Base-by-base conservation (phyloP, 345 rosid genomes). In the Populus nigra region DNA sequence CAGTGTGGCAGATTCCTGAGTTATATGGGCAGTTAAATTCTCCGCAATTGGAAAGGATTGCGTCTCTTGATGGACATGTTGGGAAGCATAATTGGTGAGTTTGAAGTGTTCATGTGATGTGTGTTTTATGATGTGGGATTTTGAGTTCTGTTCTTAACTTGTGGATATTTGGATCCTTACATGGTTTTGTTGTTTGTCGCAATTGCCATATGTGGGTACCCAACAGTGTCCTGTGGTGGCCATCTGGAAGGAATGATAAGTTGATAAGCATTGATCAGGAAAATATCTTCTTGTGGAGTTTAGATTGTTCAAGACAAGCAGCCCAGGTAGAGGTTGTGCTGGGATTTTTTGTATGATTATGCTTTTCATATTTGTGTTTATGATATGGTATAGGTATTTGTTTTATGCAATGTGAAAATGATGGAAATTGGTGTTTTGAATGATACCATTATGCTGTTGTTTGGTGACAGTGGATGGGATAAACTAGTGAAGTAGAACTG, bases 1-100 rank as follows among this genome's bases (percentile, higher is more conserved):
- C 97, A 15, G 87, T 92, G 65, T 96, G 98, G 98, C 96, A 87
- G 85, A 93, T 96, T 63, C 99, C 96, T n/a, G 99, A 96, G 91
- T 77, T 96, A 65, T 91, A 93, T 74, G 97, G 98, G 68, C 98
- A 92, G 73, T 61, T 88, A 55, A 93, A 82, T 87, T 93, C 97
- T 3, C 96, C 97, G 73, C 98, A 93, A 55, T 65, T 91, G 88
- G 99, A 92, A 85, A 87, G 83, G 69, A 80, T 91, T 73, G 93
- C 98, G 3, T 89, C 90, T 15, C 99, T 96, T 76, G 96, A 93
- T 90, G 87, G 85, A 31, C 96, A 90, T 82, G 88, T 70, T 82
- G 88, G 94, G 67, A 93, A 92, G 90, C 87, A 93, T 69, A 90
- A 89, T 81, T 88, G 97, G 96, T 91, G 85, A 88, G 92, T 83